Conservation (phyloP, 2,329 filamentous ascomycete genomes). For the Monosporascus sp. region DNA sequence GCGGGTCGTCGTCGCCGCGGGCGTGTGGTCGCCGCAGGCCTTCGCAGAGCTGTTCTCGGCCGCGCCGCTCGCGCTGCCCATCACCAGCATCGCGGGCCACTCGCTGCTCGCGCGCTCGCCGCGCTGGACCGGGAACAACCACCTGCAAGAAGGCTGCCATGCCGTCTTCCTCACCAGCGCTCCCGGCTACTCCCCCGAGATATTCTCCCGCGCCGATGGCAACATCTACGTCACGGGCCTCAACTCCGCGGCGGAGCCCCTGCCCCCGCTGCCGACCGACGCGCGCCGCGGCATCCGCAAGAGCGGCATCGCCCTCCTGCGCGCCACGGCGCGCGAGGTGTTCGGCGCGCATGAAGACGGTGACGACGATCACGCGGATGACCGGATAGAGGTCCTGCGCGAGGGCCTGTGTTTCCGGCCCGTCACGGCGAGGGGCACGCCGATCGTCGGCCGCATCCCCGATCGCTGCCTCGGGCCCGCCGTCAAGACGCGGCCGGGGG, state of each 20-base stretch:
- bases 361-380: constrained; percentile 41
- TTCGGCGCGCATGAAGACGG: constrained; percentile 34
- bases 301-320: constrained; percentile 43
- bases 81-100: constrained; percentile 63
- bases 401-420: constrained; percentile 70
- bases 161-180: constrained; percentile 63
- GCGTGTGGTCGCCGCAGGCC: constrained; percentile 66
- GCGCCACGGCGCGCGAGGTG: constrained; percentile 40
- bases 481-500: constrained; percentile 33
- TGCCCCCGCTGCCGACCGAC: constrained; percentile 53
- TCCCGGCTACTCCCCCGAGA: constrained; percentile 60
- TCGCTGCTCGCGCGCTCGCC: constrained; percentile 63
- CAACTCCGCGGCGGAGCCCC: constrained; percentile 53
- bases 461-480: constrained; percentile 49
- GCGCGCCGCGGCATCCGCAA: constrained; percentile 34
- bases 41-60: constrained; percentile 59
- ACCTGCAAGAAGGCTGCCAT: constrained; percentile 50
- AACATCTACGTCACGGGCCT: constrained; percentile 71
- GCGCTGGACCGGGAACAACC: constrained; percentile 36
- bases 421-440: constrained; percentile 56
- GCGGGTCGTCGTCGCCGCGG: constrained; percentile 60
- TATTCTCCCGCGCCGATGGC: constrained; percentile 61
- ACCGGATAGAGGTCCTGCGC: constrained; percentile 54
- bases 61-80: constrained; percentile 46
- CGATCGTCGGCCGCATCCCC: constrained; percentile 54